Evolutionary conservation across 2,329 filamentous ascomycete genomes (phyloP), one percentile per base, ranked within the genome.

Genomic region (Endoconidiophora laricicola): DNA sequence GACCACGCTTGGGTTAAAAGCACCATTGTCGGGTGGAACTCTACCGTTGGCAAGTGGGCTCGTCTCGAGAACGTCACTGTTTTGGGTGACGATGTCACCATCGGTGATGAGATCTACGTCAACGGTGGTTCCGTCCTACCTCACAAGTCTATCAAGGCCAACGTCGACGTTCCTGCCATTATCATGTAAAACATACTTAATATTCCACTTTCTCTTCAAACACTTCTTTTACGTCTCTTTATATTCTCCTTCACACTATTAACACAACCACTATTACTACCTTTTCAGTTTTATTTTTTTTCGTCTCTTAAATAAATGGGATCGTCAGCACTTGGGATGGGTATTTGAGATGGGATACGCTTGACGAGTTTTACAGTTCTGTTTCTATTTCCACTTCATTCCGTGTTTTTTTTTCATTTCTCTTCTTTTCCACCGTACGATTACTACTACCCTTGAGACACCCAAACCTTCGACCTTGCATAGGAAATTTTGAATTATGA

Each of bases 1-100:
- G 91, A 98, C 64, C 90, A 98, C 65, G 91, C 91, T 44, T 96
- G 90, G 90, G 78, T 98, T 66, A 96, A 96, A 79, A 93, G 85
- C 64, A 91, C 90, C 60, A 96, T 98, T 65, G 87, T 96, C 48
- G 90, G 90, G 61, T 98, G 90, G 90, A 94, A 95, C 76, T 94
- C 86, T 71, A 83, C 79, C 36, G 86, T 98, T 52, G 90, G 90
- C 62, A 84, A 83, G 63, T 98, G 90, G 90, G 90, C 90, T 53
- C 83, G 90, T 58, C 73, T 96, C 56, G 91, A 98, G 75, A 98
- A 98, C 62, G 88, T 96, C 40, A 90, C 86, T n/a, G 90, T 98
- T 49, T 77, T 98, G 18, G 91, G 90, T 57, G 91, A 98, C 69
- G 90, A 98, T 63, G 90, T 98, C 49, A 94, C 86, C 53, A 94